phyloP scores from a whole-genome alignment of 1,284 basidiomycete genomes.

The Rhodotorula sp. region DNA sequence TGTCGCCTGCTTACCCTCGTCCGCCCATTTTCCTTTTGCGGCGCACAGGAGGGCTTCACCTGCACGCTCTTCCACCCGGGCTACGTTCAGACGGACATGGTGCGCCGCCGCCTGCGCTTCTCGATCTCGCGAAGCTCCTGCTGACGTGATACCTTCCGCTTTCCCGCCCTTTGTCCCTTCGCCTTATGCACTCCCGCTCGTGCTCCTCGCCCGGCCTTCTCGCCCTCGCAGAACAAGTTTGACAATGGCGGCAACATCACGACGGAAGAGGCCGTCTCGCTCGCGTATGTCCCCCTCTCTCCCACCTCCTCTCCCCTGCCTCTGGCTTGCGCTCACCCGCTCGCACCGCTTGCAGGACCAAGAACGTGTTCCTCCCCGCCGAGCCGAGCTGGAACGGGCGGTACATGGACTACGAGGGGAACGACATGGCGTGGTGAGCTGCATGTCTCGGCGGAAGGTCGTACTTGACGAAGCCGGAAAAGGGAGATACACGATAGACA shows the following conservation, averaged over 20 bases:
- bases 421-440: conserved; percentile 19
- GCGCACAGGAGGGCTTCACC: conserved; percentile 6
- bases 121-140: neutral
- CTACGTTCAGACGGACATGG: conserved; percentile 13
- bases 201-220: neutral
- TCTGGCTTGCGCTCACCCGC: neutral
- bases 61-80: conserved; percentile 31
- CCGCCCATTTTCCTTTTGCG: neutral
- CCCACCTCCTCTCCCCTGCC: neutral
- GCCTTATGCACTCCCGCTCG: neutral
- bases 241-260: conserved; percentile 26
- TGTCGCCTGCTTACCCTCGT: neutral
- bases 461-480: neutral
- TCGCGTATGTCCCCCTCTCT: conserved; percentile 2
- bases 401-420: conserved; percentile 25
- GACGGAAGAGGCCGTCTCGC: conserved; percentile 13
- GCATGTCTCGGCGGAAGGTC: neutral
- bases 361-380: conserved; percentile 26
- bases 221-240: conserved; percentile 13
- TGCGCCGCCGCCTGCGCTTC: neutral
- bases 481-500: too few relatives aligned
- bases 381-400: conserved; percentile 26
- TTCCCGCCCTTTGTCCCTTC: too few relatives aligned
- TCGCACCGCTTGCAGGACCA: conserved; percentile 1
- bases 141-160: too few relatives aligned